Conservation (phyloP, 176 grass and related monocot genomes). For the Juncus inflexus region DNA sequence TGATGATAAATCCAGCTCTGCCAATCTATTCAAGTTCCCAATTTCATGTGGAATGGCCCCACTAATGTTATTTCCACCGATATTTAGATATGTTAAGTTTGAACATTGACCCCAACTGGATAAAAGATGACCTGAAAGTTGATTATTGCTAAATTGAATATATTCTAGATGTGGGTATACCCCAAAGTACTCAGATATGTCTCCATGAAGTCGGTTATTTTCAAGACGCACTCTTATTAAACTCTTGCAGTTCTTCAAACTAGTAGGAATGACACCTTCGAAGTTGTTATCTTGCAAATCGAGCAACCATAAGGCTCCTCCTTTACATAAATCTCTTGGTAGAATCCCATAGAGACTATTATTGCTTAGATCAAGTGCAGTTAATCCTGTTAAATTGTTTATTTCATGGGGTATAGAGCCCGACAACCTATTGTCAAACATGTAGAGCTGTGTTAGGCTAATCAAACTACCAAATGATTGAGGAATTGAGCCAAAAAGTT, state of each 20-base stretch:
- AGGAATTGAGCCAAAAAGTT: neutral
- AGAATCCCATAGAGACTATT: constrained; percentile 17
- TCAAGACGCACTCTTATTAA: constrained; percentile 27
- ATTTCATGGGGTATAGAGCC: constrained; percentile 5
- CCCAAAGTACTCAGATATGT: constrained; percentile 17
- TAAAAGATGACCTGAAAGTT: constrained; percentile 19
- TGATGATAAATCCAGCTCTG: constrained; percentile 10
- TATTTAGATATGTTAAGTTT: constrained; percentile 18
- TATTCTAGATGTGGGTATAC: constrained; percentile 18
- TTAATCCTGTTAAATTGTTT: constrained; percentile 24
- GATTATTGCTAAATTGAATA: constrained; percentile 34
- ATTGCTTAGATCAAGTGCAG: neutral
- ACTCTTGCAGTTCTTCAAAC: constrained; percentile 21
- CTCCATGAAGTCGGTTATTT: constrained; percentile 29
- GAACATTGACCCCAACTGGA: neutral
- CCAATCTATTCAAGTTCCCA: constrained; percentile 11
- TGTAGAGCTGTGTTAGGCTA: neutral
- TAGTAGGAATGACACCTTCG: constrained; percentile 32
- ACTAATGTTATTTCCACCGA: constrained; percentile 14
- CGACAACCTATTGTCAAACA: neutral
- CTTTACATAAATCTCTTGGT: neutral
- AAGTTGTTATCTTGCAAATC: constrained; percentile 28
- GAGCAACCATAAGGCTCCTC: constrained; percentile 1
- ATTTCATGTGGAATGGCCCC: constrained; percentile 29
- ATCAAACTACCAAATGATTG: neutral